Evolutionary conservation across 192 early-diverging fungal genomes (phyloP), one percentile per base, ranked within the genome.

Genomic region (Dissophora ornata): DNA sequence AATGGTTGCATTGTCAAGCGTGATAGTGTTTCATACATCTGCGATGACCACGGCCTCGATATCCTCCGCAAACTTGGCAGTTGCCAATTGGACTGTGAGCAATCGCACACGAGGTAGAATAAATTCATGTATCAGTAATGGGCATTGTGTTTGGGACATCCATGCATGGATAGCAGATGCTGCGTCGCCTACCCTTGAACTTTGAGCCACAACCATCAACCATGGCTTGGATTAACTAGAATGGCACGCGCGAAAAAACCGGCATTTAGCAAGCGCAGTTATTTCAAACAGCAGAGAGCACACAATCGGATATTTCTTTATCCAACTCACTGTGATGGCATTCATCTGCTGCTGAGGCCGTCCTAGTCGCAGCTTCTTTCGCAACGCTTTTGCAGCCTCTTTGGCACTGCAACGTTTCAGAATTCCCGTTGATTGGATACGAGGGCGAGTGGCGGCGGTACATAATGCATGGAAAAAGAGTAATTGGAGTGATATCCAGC

Each of bases 171-270:
- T n/a, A n/a, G n/a, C n/a, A n/a, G 29, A 25, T 19, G 28, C 19
- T 45, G 9, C 24, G 8, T 34, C 16, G 25, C 25, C 41, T 67
- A 62, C 73, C 73, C 56, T 67, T 77, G 54, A 77, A 77, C 59
- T 67, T 77, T 55, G 73, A 77, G 38, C 73, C 73, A 30, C 73
- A 77, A 9, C 73, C 73, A 49, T 77, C 73, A 2, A 77, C 59
- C 73, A 77, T 62, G 25, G 73, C 64, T 67, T 77, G 73, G 40
- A 77, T 77, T 36, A 77, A 62, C 73, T 77, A 75, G 40, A 33
- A 57, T 16, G 22, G 29, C 51, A 38, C 29, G 13, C 46, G 16
- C 2, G 28, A 44, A 22, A 40, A 18, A 22, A 28, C 3, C 36
- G n/a, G 46, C 18, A n/a, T 18, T 44, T 21, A 46, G 22, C 2